Percentiles rank a stretch among this genome's conserved stretches.
These are phyloP conservation scores for Alternaria infectoria DNA, from an alignment of 2,329 filamentous ascomycete species.

Conservation along the genomic window DNA sequence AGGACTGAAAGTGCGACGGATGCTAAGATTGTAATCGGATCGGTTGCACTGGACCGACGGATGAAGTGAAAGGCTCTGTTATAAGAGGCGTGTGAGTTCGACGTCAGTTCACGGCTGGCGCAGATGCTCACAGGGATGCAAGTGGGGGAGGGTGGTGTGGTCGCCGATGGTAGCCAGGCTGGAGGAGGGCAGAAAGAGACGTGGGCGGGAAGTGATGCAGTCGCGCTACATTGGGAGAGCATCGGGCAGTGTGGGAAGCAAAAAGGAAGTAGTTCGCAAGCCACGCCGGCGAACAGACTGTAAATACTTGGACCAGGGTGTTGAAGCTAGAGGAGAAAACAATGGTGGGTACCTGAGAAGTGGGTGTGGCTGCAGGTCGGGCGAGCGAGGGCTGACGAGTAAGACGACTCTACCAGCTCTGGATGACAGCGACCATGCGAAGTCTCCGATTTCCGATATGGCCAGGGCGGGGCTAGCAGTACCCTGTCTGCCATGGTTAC, in stretches of 20 bases:
- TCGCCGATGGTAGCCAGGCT: constrained; percentile 26
- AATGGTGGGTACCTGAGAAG: constrained; percentile 39
- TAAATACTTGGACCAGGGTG: constrained; percentile 36
- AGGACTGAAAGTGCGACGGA: constrained; percentile 44
- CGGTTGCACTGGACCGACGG: constrained; percentile 30
- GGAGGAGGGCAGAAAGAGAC: constrained; percentile 21
- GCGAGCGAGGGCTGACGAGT: constrained; percentile 31
- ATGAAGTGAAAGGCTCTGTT: constrained; percentile 26
- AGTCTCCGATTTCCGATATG: constrained; percentile 47
- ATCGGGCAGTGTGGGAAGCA: constrained; percentile 31
- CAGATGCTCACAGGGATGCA: background rate
- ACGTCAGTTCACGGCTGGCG: constrained; percentile 26
- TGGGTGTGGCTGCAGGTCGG: constrained; percentile 46
- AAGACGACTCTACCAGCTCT: constrained; percentile 26
- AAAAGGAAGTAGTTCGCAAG: constrained; percentile 40
- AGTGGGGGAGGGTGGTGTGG: constrained; percentile 33
- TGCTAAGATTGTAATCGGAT: constrained; percentile 39
- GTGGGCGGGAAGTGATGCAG: constrained; percentile 29
- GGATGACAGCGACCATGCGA: constrained; percentile 36
- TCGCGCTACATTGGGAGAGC: constrained; percentile 40
- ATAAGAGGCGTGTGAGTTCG: constrained; percentile 23
- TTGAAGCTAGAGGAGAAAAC: constrained; percentile 32
- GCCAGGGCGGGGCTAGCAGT: constrained; percentile 41
- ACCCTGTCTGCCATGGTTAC: constrained; percentile 45
- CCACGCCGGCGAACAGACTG: constrained; percentile 43